A percentile compares a stretch with the other conserved stretches of the same genome.
These are phyloP conservation scores for Santalum album DNA, from an alignment of 164 flowering plant species.

Conservation along the genomic window DNA sequence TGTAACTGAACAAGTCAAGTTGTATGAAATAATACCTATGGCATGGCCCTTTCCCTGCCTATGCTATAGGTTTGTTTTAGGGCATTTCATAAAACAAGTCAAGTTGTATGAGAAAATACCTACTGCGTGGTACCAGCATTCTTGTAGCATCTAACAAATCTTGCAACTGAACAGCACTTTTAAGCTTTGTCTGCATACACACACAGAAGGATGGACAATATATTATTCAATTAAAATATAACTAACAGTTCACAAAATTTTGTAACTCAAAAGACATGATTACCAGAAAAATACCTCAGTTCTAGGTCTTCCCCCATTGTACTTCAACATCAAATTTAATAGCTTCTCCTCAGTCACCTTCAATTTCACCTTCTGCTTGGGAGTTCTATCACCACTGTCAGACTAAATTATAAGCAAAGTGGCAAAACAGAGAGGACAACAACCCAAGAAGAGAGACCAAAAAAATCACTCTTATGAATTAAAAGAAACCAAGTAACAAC, in stretches of 20 bases:
- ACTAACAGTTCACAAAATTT: not conserved
- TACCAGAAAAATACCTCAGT: slow-evolving; percentile 59
- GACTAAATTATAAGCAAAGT: slow-evolving; percentile 4
- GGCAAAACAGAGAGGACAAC: slow-evolving; percentile 3
- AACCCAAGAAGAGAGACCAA: slow-evolving; percentile 1
- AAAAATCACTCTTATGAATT: too few relatives aligned
- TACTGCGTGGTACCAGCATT: slow-evolving; percentile 83
- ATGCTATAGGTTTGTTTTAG: too few relatives aligned
- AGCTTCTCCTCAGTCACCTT: slow-evolving; percentile 95
- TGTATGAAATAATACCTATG: too few relatives aligned
- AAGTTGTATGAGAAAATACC: slow-evolving; percentile 30
- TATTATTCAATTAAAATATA: not conserved
- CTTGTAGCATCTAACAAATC: slow-evolving; percentile 98
- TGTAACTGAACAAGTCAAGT: too few relatives aligned
- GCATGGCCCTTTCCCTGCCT: too few relatives aligned
- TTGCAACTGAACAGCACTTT: slow-evolving; percentile 98
- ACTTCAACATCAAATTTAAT: slow-evolving; percentile 85
- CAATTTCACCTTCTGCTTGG: slow-evolving; percentile 96
- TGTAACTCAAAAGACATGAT: not conserved
- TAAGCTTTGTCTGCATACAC: slow-evolving; percentile 77
- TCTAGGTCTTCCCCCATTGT: slow-evolving; percentile 92
- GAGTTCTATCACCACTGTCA: slow-evolving; percentile 97
- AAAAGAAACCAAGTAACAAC: not conserved
- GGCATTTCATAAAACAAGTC: too few relatives aligned
- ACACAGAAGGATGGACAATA: not conserved